Evolutionary conservation across 163 green algal genomes (phyloP), one percentile per base, ranked within the genome.

Genomic region (Scenedesmus sp.): DNA sequence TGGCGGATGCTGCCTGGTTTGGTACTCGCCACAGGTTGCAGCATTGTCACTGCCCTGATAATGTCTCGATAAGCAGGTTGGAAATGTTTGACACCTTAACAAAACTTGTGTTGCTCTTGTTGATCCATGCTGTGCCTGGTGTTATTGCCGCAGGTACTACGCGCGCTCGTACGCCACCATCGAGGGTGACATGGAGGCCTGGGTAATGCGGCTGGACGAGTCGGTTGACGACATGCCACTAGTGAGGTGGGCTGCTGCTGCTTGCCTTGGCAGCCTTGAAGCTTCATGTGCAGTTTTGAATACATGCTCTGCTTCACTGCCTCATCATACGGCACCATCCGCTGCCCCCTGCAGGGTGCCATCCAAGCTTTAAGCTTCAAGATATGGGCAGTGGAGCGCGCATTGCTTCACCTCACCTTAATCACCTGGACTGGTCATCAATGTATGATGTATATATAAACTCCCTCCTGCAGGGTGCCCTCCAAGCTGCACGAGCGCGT

Each of bases 161-260:
- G 46, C 74, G 15, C 74, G 76, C 18, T 91, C 87, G 56, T 66
- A 91, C 2, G 57, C 56, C 70, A 82, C 55, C 57, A 91, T 91
- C 34, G 87, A 91, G 76, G 34, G 8, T 6, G 87, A 91, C 87
- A 91, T 91, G 87, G 87, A 91, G 76, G 13, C 57, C 4, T 91
- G 87, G 87, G 87, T 91, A 13, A 54, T 79, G 56, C 83, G 46
- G 56, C 60, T 91, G 34, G 87, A 91, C 70, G 87, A 87, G 15
- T 91, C 87, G 10, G 8, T 91, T 8, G 87, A 91, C 59, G 55
- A 55, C 26, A 66, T 76, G 54, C 87, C 87, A 15, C 87, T 91
- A 1, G 56, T 91, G 5, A 86, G 87, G 87, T 91, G 20, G 18
- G 54, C 8, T 0, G 46, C 15, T 15, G 52, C 67, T 81, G 70